phyloP scores from a whole-genome alignment of 306 rosid species.

The Cicer judaicum region DNA sequence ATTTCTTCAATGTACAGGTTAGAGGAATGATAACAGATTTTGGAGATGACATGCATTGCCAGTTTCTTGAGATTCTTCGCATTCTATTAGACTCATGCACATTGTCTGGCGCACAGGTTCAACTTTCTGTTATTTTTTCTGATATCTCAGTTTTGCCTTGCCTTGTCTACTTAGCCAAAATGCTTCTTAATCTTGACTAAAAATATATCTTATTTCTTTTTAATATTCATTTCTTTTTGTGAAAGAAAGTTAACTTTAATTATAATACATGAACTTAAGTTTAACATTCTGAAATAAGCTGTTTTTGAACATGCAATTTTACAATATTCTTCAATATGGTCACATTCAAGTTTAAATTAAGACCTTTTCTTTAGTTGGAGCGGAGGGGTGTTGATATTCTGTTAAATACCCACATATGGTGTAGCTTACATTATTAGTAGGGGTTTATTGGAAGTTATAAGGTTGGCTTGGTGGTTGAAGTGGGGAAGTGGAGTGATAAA shows the following conservation, averaged over 20 bases:
- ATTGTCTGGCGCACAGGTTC: conserved; percentile 88
- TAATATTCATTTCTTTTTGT: not conserved
- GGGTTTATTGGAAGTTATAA: too few species aligned
- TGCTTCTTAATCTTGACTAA: not conserved
- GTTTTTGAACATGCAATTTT: not conserved
- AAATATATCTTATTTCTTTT: not conserved
- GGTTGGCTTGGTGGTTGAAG: too few species aligned
- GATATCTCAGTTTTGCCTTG: conserved; percentile 19
- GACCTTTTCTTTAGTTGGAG: not conserved
- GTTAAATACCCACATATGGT: not conserved
- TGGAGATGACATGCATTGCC: conserved; percentile 95
- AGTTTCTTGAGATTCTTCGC: conserved; percentile 95
- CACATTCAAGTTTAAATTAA: not conserved
- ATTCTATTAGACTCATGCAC: conserved; percentile 83
- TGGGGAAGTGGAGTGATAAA: too few species aligned
- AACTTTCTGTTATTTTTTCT: conserved; percentile 17
- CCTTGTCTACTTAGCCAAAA: not conserved
- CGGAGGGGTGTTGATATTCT: not conserved
- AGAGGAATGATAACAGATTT: conserved; percentile 90
- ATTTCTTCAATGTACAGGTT: conserved; percentile 55
- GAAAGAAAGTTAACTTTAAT: not conserved
- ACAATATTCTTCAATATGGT: not conserved
- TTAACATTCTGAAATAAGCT: not conserved
- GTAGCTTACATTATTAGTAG: not conserved
- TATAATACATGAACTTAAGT: not conserved